Base-by-base conservation (phyloP, 2,329 filamentous ascomycete species). In the Fulvia fulva region DNA sequence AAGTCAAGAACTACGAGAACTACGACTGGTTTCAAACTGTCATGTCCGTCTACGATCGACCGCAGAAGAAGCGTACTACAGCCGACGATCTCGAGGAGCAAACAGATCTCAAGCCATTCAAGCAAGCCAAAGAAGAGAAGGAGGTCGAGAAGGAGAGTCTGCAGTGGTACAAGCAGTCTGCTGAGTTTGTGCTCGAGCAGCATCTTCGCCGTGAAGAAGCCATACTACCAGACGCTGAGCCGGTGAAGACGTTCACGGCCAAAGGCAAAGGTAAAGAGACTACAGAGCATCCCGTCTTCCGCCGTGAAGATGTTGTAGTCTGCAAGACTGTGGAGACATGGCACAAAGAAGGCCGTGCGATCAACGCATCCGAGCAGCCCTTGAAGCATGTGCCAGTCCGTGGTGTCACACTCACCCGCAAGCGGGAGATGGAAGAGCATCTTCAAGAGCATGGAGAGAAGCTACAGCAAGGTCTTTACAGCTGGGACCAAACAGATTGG, bases 281-380 rank as follows among this genome's bases (percentile, higher is more conserved):
- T 2, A 88, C 87, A 46, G 84, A 89, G 58, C 91, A 96, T 71
- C 86, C 90, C 0, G 91, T 97, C 0, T 97, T 86, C 70, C 81
- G 81, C 0, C 86, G 93, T 32, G 82, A 83, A 54, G 92, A 97
- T 64, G 85, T 97, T 0, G 85, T 92, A 2, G 81, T 83, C 41
- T 96, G 95, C 72, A 92, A 96, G 73, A 95, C 90, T 26, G 88
- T 89, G 1, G 94, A 99, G 72, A 96, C 90, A 1, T 99, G 94
- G 94, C 94, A 97, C 72, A 97, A 97, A 72, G 93, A 97, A 78
- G 94, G 94, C 0, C 84, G 93, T 11, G 87, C 86, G 25, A 86
- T 94, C 2, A 81, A 83, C 25, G 70, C 80, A 0, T 91, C 89
- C 2, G 86, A 88, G 64, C 76, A 85, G 51, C 90, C 94, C 0